Conservation (phyloP, 768 basidiomycete genomes). For the Mycena filopes region DNA sequence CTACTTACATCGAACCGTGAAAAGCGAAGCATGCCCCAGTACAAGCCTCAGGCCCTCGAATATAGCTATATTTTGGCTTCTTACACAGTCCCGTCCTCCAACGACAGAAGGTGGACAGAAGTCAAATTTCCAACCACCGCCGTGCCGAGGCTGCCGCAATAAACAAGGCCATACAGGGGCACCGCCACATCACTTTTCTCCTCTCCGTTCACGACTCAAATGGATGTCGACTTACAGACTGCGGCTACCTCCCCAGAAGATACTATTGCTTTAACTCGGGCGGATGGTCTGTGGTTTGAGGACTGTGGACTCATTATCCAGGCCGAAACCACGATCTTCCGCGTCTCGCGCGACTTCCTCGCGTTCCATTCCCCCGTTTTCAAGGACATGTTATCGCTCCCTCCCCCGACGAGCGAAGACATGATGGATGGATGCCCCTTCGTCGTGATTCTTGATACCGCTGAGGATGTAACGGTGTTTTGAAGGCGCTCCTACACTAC, state of each 20-base stretch:
- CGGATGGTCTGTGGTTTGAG: background rate
- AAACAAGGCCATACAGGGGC: too few species aligned
- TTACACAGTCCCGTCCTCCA: too few species aligned
- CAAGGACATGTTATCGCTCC: constrained; percentile 11
- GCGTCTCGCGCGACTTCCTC: background rate
- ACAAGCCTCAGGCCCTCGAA: too few species aligned
- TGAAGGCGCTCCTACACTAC: constrained; percentile 2
- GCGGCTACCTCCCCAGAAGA: background rate
- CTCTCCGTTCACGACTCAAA: too few species aligned
- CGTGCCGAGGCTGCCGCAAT: too few species aligned
- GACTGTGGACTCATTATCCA: constrained; percentile 10
- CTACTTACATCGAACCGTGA: too few species aligned
- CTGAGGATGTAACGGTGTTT: background rate
- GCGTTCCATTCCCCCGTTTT: constrained; percentile 9
- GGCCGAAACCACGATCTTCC: constrained; percentile 3
- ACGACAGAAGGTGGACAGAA: too few species aligned
- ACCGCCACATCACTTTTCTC: too few species aligned
- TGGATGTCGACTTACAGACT: background rate
- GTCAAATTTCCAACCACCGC: too few species aligned
- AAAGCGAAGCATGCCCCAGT: too few species aligned
- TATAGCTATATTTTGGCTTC: too few species aligned
- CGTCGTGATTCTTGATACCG: background rate
- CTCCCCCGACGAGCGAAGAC: background rate
- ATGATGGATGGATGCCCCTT: constrained; percentile 17
- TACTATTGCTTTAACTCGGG: background rate